phyloP scores from a whole-genome alignment of 73 alveolate species.

The Paraurostyla sp. region DNA sequence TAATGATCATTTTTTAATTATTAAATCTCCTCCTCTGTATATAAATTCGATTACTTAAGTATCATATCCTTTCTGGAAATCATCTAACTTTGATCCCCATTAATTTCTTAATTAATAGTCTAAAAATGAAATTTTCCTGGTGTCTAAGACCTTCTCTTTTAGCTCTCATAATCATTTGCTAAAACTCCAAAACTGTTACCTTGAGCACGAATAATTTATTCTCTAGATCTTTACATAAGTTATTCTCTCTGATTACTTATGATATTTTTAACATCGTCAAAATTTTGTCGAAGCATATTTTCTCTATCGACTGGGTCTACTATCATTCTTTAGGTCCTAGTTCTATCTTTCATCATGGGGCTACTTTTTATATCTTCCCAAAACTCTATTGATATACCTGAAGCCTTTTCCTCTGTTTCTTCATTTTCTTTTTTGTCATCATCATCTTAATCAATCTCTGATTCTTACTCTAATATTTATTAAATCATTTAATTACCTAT shows the following conservation, averaged over 20 bases:
- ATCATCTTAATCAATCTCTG: constrained; percentile 17
- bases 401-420: neutral
- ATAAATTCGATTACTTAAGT: neutral
- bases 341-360: neutral
- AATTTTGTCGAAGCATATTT: neutral
- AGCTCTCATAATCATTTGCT: no score
- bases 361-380: constrained; percentile 32
- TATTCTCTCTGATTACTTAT: neutral
- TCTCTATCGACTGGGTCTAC: neutral
- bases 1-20: neutral
- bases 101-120: no score
- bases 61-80: neutral
- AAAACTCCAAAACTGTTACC: no score
- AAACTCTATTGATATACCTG: neutral
- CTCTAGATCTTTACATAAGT: constrained; percentile 19
- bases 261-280: constrained; percentile 10
- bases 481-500: no score
- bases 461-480: constrained; percentile 28
- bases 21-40: constrained; percentile 15
- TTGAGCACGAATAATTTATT: no score
- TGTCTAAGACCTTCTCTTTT: no score
- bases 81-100: no score
- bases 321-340: neutral
- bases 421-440: neutral
- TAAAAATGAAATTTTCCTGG: no score